Conservation (phyloP, 371 early-diverging fungal species). For the Mucor irregularis region DNA sequence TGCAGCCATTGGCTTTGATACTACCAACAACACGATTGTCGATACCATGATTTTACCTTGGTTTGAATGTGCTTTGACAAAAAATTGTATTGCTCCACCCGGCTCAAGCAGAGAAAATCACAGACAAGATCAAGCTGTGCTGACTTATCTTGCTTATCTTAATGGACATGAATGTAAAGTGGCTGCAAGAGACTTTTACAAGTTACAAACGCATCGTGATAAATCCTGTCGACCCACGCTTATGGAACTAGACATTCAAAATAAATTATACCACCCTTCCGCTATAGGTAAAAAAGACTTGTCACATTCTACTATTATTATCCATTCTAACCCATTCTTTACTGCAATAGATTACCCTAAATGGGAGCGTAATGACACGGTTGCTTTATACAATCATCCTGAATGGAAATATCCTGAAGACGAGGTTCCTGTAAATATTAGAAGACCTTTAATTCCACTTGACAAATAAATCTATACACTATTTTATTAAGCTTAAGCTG, state of each 20-base stretch:
- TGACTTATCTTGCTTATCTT: constrained; percentile 58
- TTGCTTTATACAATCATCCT: constrained; percentile 43
- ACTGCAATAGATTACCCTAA: constrained; percentile 30
- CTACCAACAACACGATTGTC: constrained; percentile 45
- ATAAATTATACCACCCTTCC: constrained; percentile 36
- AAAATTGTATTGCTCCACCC: constrained; percentile 65
- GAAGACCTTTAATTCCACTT: constrained; percentile 10
- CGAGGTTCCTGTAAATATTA: constrained; percentile 35
- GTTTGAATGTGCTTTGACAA: constrained; percentile 56
- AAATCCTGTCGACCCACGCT: constrained; percentile 31
- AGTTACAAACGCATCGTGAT: constrained; percentile 43
- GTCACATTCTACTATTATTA: neutral
- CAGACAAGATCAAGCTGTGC: constrained; percentile 66
- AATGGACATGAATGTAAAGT: constrained; percentile 37
- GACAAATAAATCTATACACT: too few species aligned
- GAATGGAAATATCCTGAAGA: constrained; percentile 51
- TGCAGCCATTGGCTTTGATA: constrained; percentile 62
- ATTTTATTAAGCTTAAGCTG: too few species aligned
- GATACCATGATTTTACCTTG: constrained; percentile 53
- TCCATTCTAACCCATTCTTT: neutral
- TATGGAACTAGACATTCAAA: constrained; percentile 28
- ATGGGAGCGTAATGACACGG: constrained; percentile 41
- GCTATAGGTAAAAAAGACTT: constrained; percentile 29
- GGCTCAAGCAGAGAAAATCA: constrained; percentile 63
- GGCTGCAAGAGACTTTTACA: constrained; percentile 28